These are phyloP conservation scores for Penicillium sclerotigenum DNA, from an alignment of 2,329 filamentous ascomycete species.

Conservation along the genomic window DNA sequence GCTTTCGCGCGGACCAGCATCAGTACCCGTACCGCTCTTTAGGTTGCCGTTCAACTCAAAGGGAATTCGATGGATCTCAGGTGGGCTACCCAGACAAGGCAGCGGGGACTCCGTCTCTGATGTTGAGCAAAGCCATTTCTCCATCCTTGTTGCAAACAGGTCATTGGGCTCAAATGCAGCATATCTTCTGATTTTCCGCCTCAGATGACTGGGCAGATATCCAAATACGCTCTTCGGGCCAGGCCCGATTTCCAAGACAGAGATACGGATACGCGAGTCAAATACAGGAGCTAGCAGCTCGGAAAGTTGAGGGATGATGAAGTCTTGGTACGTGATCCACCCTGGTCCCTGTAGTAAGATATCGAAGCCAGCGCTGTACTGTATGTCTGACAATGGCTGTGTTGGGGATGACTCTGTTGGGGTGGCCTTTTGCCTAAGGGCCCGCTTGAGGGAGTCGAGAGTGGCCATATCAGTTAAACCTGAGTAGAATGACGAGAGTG, in stretches of 20 bases:
- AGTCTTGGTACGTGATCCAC: constrained; percentile 45
- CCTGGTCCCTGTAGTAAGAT: constrained; percentile 36
- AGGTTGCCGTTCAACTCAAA: constrained; percentile 24
- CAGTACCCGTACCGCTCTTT: constrained; percentile 15
- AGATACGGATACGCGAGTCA: constrained; percentile 44
- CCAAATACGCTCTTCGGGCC: constrained; percentile 56
- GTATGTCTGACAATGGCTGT: constrained; percentile 32
- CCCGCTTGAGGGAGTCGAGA: constrained; percentile 46
- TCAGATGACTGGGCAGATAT: constrained; percentile 42
- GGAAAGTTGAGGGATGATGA: constrained; percentile 46
- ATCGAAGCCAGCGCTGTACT: constrained; percentile 52
- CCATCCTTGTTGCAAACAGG: constrained; percentile 46
- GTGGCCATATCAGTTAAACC: constrained; percentile 39
- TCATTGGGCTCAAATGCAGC: constrained; percentile 54
- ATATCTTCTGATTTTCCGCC: constrained; percentile 50
- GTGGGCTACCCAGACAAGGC: constrained; percentile 7
- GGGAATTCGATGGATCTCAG: constrained; percentile 6
- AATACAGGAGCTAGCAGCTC: constrained; percentile 44
- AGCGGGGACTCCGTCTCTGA: constrained; percentile 24
- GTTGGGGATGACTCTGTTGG: neutral
- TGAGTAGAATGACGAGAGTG: neutral
- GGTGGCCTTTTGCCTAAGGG: constrained; percentile 3
- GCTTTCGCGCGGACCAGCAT: constrained; percentile 15
- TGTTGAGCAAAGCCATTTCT: constrained; percentile 42
- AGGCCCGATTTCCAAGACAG: constrained; percentile 59